Evolutionary conservation across 2,329 filamentous ascomycete species (phyloP).

Genomic region (Fusarium duplospermum): DNA sequence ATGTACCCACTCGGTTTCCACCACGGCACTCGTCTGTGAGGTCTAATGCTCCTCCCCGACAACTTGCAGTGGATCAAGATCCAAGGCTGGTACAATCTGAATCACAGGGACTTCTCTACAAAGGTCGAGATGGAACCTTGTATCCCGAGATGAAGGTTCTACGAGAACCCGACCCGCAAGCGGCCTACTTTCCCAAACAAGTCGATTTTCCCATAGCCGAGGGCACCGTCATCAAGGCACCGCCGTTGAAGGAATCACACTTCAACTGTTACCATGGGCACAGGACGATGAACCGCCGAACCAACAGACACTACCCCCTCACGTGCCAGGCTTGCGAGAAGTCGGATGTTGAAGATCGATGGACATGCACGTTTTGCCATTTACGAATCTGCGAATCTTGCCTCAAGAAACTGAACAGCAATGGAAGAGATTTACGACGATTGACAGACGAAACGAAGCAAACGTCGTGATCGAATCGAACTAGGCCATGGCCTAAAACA

Average conservation of each 20-base stretch:
- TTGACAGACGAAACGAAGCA: conserved; percentile 50
- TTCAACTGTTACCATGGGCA: conserved; percentile 62
- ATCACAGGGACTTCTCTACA: conserved; percentile 50
- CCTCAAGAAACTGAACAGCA: conserved; percentile 53
- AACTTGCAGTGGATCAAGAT: conserved; percentile 42
- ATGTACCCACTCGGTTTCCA: conserved; percentile 43
- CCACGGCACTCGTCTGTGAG: conserved; percentile 49
- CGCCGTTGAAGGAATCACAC: conserved; percentile 57
- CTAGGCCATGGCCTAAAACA: background rate
- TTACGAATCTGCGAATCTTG: conserved; percentile 65
- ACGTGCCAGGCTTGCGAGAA: conserved; percentile 65
- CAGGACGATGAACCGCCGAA: conserved; percentile 58
- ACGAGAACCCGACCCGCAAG: conserved; percentile 50
- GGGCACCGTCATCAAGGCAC: conserved; percentile 55
- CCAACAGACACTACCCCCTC: conserved; percentile 63
- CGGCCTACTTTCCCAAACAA: conserved; percentile 53
- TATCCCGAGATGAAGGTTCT: conserved; percentile 56
- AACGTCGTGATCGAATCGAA: background rate
- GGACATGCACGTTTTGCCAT: conserved; percentile 62
- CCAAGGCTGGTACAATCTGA: conserved; percentile 49
- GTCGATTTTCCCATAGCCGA: conserved; percentile 43
- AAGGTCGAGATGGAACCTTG: conserved; percentile 53
- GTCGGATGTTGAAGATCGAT: conserved; percentile 58
- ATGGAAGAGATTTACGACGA: conserved; percentile 56
- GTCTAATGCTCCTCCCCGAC: conserved; percentile 38